Percentiles rank a stretch among this genome's conserved stretches.
Evolutionary conservation across 2,329 filamentous ascomycete genomes (phyloP).

Genomic region (Fusarium pseudocircinatum): DNA sequence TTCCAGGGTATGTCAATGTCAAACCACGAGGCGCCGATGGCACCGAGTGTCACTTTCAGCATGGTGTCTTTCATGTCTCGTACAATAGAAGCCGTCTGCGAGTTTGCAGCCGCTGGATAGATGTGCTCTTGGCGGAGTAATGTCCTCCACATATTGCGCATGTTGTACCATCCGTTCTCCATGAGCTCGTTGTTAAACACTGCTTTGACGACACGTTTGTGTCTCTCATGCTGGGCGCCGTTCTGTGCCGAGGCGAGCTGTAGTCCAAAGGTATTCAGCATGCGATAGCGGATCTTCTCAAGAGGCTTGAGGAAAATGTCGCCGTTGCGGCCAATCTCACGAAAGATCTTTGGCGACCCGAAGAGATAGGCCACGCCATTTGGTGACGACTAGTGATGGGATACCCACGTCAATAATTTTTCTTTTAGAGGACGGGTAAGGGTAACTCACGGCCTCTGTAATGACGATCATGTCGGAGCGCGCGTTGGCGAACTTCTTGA

Average conservation of each 20-base stretch:
- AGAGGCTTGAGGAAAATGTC: background rate
- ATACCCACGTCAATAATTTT: accelerated
- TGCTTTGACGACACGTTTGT: background rate
- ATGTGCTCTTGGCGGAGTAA: background rate
- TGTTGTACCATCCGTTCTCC: background rate
- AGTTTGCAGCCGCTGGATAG: background rate
- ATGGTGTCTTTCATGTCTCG: background rate
- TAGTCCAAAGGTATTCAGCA: background rate
- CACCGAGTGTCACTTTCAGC: background rate
- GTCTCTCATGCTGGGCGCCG: background rate
- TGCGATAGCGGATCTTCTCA: background rate
- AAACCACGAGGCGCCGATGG: background rate
- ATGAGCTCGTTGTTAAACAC: background rate
- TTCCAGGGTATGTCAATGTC: background rate
- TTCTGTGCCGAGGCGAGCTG: background rate
- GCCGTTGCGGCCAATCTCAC: background rate
- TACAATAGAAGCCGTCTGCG: background rate
- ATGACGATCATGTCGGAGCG: background rate
- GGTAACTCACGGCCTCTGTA: background rate
- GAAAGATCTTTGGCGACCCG: background rate
- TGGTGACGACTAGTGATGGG: background rate
- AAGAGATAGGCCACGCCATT: background rate
- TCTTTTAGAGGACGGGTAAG: background rate
- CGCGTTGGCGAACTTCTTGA: background rate
- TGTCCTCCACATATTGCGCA: background rate